Base-by-base conservation (phyloP, 352 stramenopile genomes). In the Phytophthora capsici region DNA sequence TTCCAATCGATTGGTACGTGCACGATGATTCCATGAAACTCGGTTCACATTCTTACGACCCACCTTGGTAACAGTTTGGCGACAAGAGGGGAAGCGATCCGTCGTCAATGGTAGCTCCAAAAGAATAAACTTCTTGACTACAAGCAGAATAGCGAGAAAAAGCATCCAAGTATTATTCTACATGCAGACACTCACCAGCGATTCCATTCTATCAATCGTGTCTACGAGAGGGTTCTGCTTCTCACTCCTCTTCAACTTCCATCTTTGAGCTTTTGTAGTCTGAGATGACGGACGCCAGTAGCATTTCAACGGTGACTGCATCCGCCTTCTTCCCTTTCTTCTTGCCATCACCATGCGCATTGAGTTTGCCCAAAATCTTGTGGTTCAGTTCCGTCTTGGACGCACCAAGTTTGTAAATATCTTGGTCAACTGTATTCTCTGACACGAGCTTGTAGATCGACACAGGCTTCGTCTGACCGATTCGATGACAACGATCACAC, bases 391-490 rank as follows among this genome's bases (percentile, higher is more conserved):
- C 80, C n/a, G 83, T 94, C 63, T 97, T 97, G 28, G 81, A 71
- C 54, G 91, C 71, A 6, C 84, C 88, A 3, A 96, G 36, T 66
- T 96, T 83, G 59, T 95, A 90, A 17, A 98, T 98, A 45, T 95
- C 79, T 41, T 98, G 80, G 57, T 99, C 96, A 8, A 98, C 89
- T 0, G 89, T 98, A 40, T 93, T 78, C 43, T 91, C 71, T 1
- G 95, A 85, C 28, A 98, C 88, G 23, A 98, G 80, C 36, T 97
- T 96, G 77, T 98, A 97, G 53, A 99, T 95, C 19, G 77, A 88
- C 38, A 98, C 89, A 23, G 85, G 80, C 45, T 92, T 90, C 10
- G 80, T 96, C 69, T 98, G 91, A 1, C 91, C 91, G 56, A 98
- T 96, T 34, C 91, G 89, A 34, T 98, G 91, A 34, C 89, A 96